phyloP scores from a whole-genome alignment of 345 rosid species.

The Populus tremula region DNA sequence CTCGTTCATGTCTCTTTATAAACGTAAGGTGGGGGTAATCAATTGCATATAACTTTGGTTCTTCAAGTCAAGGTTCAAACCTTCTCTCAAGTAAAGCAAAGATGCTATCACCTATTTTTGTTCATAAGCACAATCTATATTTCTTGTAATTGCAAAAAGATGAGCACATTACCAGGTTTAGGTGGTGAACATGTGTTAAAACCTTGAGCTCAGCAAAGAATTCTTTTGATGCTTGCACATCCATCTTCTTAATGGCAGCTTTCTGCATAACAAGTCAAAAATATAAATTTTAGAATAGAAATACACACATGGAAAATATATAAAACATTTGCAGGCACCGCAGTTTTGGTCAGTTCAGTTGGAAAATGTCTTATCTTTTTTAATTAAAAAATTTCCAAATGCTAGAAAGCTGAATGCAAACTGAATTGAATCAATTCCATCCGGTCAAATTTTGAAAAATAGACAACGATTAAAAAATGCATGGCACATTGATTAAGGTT shows the following conservation, averaged over 20 bases:
- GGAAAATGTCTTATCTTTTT: background rate
- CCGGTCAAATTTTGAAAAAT: background rate
- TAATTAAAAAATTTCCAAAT: background rate
- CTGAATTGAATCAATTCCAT: background rate
- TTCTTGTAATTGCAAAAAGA: background rate
- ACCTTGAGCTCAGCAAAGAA: conserved; percentile 92
- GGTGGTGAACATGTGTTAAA: conserved; percentile 86
- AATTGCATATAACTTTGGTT: too few relatives aligned
- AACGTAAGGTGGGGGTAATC: too few relatives aligned
- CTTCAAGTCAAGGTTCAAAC: too few relatives aligned
- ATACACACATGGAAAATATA: background rate
- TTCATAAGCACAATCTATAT: background rate
- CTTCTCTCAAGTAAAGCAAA: background rate
- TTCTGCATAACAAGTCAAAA: conserved; percentile 40
- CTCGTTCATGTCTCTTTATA: too few relatives aligned
- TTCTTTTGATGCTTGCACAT: conserved; percentile 90
- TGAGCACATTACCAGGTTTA: conserved; percentile 64
- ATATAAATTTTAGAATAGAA: conserved; percentile 1
- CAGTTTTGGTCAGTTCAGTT: background rate
- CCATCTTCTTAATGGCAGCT: conserved; percentile 99
- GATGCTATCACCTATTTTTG: background rate
- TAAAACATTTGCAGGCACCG: background rate
- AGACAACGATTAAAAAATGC: background rate
- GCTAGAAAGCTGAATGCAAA: background rate
- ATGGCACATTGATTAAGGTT: background rate